Conservation (phyloP, 345 rosid species). For the Salix koriyanagi region DNA sequence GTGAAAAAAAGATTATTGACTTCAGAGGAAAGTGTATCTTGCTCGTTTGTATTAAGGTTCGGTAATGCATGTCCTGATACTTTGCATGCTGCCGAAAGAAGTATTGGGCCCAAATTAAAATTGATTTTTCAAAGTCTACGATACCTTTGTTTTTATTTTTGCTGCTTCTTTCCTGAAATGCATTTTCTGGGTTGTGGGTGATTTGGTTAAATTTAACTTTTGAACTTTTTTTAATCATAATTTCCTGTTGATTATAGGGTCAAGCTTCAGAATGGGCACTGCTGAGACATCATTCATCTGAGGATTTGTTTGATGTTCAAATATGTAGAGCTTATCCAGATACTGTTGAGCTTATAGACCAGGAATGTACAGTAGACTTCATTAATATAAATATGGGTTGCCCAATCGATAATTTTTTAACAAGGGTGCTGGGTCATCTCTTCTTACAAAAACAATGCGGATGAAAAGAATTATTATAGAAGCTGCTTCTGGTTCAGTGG, state of each 20-base stretch:
- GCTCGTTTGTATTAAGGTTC: slow-evolving; percentile 49
- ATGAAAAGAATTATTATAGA: slow-evolving; percentile 69
- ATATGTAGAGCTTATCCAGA: slow-evolving; percentile 84
- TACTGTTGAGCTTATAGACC: slow-evolving; percentile 74
- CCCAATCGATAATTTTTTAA: slow-evolving; percentile 81
- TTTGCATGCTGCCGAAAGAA: not conserved
- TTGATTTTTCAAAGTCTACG: not conserved
- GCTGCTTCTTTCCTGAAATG: not conserved
- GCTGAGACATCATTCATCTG: slow-evolving; percentile 80
- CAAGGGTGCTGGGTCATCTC: slow-evolving; percentile 95
- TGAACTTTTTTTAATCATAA: not conserved
- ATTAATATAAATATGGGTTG: slow-evolving; percentile 98
- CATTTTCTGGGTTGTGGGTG: not conserved
- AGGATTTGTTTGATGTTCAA: slow-evolving; percentile 96
- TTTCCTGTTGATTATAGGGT: slow-evolving; percentile 43
- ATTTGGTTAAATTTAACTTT: not conserved
- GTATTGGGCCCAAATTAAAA: no score
- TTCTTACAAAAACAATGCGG: slow-evolving; percentile 71
- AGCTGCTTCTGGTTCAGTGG: slow-evolving; percentile 69
- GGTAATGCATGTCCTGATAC: no score
- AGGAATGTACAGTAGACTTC: slow-evolving; percentile 75
- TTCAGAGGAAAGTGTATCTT: slow-evolving; percentile 78
- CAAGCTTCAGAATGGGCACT: slow-evolving; percentile 99
- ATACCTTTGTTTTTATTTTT: not conserved
- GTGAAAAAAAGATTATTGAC: slow-evolving; percentile 85